phyloP scores from a whole-genome alignment of 148 eudicot species.

The Salicornia ramosissima region DNA sequence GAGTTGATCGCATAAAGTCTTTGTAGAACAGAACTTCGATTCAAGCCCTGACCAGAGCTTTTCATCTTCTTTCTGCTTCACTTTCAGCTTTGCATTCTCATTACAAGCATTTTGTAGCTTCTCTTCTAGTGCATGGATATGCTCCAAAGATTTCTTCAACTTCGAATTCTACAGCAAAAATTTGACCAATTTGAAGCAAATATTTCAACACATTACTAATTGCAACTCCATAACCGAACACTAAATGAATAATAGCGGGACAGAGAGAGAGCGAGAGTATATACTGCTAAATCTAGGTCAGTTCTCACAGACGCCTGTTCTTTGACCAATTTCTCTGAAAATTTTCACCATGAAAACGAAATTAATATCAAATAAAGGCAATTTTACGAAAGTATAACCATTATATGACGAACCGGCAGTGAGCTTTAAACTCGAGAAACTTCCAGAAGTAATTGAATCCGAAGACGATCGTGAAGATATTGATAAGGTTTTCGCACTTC shows the following conservation, averaged over 20 bases:
- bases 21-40: constrained; percentile 79
- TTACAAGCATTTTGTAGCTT: constrained; percentile 73
- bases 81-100: constrained; percentile 85
- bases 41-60: constrained; percentile 89
- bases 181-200: background rate
- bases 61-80: constrained; percentile 85
- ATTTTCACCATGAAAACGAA: constrained; percentile 12
- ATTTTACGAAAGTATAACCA: background rate
- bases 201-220: background rate
- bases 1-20: constrained; percentile 69
- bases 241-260: background rate
- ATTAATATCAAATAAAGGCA: background rate
- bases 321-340: constrained; percentile 82
- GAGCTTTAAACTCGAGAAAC: constrained; percentile 80
- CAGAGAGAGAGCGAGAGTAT: constrained; percentile 15
- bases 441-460: constrained; percentile 58
- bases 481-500: constrained; percentile 45
- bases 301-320: constrained; percentile 90
- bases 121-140: constrained; percentile 59
- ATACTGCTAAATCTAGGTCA: constrained; percentile 82
- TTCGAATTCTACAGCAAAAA: constrained; percentile 57
- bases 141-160: constrained; percentile 70
- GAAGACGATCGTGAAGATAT: constrained; percentile 46
- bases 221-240: constrained; percentile 2
- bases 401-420: constrained; percentile 54